A percentile compares a stretch with the other conserved stretches of the same genome.
phyloP scores from a whole-genome alignment of 345 rosid species.

The Bruguiera parviflora region DNA sequence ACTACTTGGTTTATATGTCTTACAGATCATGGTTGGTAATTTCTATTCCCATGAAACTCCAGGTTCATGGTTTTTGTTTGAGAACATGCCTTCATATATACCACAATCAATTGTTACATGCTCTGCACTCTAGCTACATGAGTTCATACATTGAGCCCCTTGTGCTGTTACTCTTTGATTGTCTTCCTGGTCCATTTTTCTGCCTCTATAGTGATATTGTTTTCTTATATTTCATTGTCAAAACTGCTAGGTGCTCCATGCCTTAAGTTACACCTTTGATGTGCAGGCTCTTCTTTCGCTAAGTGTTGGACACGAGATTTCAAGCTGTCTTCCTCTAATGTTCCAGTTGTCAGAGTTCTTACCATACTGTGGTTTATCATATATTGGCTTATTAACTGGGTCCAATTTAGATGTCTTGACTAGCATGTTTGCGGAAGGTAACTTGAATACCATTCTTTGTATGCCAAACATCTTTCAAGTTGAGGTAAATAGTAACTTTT shows the following conservation, averaged over 20 bases:
- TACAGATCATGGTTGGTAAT: conserved; percentile 66
- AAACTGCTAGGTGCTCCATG: not conserved
- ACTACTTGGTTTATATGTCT: conserved; percentile 67
- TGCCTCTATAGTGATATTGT: not conserved
- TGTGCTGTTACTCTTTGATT: not conserved
- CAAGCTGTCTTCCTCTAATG: conserved; percentile 40
- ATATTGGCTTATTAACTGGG: conserved; percentile 66
- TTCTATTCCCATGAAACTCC: conserved; percentile 14
- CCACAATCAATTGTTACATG: not conserved
- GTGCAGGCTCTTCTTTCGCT: conserved; percentile 68
- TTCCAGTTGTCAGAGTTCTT: conserved; percentile 44
- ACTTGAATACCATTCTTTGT: conserved; percentile 1
- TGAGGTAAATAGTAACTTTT: conserved; percentile 3
- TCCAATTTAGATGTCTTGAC: conserved; percentile 45
- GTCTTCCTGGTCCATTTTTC: not conserved
- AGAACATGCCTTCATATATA: not conserved
- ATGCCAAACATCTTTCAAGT: not conserved
- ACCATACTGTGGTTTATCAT: conserved; percentile 54
- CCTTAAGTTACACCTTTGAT: conserved; percentile 28
- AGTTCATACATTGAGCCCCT: not conserved
- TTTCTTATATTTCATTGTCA: not conserved
- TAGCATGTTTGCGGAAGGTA: conserved; percentile 46
- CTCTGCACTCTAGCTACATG: conserved; percentile 1
- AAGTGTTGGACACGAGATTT: conserved; percentile 31
- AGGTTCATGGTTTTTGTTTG: conserved; percentile 3